Evolutionary conservation across 2,329 filamentous ascomycete species (phyloP).

Genomic region (Rasamsonia emersonii): DNA sequence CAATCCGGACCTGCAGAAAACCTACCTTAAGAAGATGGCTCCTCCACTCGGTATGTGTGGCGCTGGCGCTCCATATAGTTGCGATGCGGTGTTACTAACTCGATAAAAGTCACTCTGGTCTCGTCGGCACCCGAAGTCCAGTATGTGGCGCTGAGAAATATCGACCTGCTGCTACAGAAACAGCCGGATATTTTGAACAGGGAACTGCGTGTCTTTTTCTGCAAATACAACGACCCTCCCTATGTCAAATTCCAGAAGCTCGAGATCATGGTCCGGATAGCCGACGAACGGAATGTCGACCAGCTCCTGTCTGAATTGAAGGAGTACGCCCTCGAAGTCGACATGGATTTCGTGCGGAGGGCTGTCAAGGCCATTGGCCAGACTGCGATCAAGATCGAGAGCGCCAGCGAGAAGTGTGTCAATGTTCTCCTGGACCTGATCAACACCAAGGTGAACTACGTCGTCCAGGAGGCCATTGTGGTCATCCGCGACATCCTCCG

Average conservation of each 20-base stretch:
- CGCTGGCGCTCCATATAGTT: background rate
- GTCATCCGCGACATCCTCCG: slow-evolving; percentile 98
- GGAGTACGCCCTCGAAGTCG: slow-evolving; percentile 94
- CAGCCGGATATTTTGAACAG: slow-evolving; percentile 96
- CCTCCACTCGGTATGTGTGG: slow-evolving; percentile 69
- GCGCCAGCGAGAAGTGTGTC: slow-evolving; percentile 88
- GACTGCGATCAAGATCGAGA: slow-evolving; percentile 97
- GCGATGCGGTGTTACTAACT: slow-evolving; percentile 14
- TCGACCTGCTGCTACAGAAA: slow-evolving; percentile 89
- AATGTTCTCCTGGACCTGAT: slow-evolving; percentile 90
- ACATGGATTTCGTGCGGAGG: slow-evolving; percentile 96
- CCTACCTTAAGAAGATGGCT: slow-evolving; percentile 97
- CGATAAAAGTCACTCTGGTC: slow-evolving; percentile 75
- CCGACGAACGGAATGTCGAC: slow-evolving; percentile 93
- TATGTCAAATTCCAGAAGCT: slow-evolving; percentile 97
- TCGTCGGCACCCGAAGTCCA: slow-evolving; percentile 95
- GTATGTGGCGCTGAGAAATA: slow-evolving; percentile 92
- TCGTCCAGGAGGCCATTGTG: slow-evolving; percentile 96
- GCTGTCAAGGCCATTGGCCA: slow-evolving; percentile 95
- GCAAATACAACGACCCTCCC: slow-evolving; percentile 98
- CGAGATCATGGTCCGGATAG: slow-evolving; percentile 98
- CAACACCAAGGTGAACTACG: slow-evolving; percentile 96
- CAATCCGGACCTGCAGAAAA: slow-evolving; percentile 66
- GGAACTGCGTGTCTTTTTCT: slow-evolving; percentile 96
- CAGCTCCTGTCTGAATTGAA: slow-evolving; percentile 90